These are phyloP conservation scores for Pythium aquatile DNA, from an alignment of 352 stramenopile genomes.

Conservation along the genomic window DNA sequence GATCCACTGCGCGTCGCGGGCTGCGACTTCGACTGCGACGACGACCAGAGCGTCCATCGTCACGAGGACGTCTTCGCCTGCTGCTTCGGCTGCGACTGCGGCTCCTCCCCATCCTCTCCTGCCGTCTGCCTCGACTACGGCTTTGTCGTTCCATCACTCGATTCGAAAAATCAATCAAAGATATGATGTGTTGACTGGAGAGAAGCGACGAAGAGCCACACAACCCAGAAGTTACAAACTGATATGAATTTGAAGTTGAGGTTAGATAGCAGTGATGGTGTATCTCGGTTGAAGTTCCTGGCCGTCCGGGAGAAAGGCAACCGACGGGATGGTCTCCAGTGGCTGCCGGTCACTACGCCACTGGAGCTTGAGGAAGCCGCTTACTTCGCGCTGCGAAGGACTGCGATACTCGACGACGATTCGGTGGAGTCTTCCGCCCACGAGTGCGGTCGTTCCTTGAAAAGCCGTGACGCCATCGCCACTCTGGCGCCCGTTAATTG, in stretches of 20 bases:
- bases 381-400: slow-evolving; percentile 17
- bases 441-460: slow-evolving; percentile 18
- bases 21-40: slow-evolving; percentile 26
- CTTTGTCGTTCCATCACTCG: slow-evolving; percentile 3
- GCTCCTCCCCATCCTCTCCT: neutral
- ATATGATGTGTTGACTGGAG: neutral
- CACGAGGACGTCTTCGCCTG: slow-evolving; percentile 2
- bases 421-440: slow-evolving; percentile 23
- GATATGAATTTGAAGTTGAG: neutral
- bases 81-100: slow-evolving; percentile 10
- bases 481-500: slow-evolving; percentile 8
- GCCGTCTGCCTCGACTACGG: neutral
- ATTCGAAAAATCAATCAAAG: neutral
- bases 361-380: slow-evolving; percentile 16
- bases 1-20: neutral
- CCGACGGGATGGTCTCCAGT: slow-evolving; percentile 18
- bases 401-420: slow-evolving; percentile 30
- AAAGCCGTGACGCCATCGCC: neutral
- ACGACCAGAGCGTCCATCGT: slow-evolving; percentile 10
- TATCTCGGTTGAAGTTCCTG: slow-evolving; percentile 24
- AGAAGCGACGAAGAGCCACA: neutral
- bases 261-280: slow-evolving; percentile 14
- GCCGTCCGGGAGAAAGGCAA: slow-evolving; percentile 20
- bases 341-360: slow-evolving; percentile 26
- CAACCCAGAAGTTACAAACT: neutral